Base-by-base conservation (phyloP, 2,329 filamentous ascomycete species). In the Scedosporium aurantiacum region DNA sequence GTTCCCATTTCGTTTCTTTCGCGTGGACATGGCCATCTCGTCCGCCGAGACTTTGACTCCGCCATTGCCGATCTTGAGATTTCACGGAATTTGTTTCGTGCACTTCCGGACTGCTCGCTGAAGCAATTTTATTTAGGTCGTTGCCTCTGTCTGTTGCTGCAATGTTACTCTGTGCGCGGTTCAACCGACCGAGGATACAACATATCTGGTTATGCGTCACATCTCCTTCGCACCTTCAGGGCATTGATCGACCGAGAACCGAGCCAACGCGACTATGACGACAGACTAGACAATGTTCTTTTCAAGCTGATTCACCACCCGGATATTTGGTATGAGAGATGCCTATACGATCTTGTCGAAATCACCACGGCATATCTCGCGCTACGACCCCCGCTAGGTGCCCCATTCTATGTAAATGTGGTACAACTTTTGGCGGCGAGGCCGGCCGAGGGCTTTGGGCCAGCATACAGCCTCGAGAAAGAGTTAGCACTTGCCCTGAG, bases 41-140 rank as follows among this genome's bases (percentile, higher is more conserved):
- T 55, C 16, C 21, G 32, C 12, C 23, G 37, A 10, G 23, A 57
- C 25, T 43, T 50, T 41, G 52, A 28, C 8, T 10, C n/a, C 2
- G 52, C 60, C 21, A 57, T 61, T 16, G 12, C 1, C 7, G 23
- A 61, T 16, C 54, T 61, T 12, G 37, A 56, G 12, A 32, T 45
- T 21, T 18, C 60, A 5, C 60, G 54, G 2, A 5, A n/a, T 14
- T 25, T 47, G 8, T 61, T 61, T 40, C 54, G 23, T 25, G 12
- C 37, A 2, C 52, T 61, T 7, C 52, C 45, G 14, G 37, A 61
- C n/a, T 55, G 50, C 12, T 52, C 60, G 3, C 23, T 57, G 50
- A 56, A 61, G 40, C 60, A 61, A 54, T 56, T 57, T 52, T 61
- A 57, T 32, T 40, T 57, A 12, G 54, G 52, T 7, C 52, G 54